Conservation (phyloP, 2,329 filamentous ascomycete species). For the Verticillium tricorpus region DNA sequence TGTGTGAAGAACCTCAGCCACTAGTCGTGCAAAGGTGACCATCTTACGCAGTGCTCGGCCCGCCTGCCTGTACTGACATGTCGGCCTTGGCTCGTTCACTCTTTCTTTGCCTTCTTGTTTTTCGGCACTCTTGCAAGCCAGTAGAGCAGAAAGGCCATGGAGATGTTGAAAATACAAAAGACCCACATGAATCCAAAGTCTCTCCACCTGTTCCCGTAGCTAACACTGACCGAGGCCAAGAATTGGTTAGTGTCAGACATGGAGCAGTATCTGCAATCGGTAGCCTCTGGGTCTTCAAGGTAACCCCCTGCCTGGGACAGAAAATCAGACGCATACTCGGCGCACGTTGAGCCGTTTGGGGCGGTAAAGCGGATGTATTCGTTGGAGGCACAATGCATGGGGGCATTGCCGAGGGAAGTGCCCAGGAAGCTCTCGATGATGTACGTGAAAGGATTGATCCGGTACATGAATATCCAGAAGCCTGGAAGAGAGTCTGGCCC, state of each 20-base stretch:
- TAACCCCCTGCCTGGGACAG: conserved; percentile 41
- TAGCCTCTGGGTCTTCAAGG: conserved; percentile 35
- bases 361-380: conserved; percentile 63
- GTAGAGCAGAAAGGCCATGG: conserved; percentile 42
- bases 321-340: conserved; percentile 47
- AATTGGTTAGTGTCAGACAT: conserved; percentile 11
- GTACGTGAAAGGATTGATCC: conserved; percentile 65
- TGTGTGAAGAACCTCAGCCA: no score
- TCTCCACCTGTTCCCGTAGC: conserved; percentile 48
- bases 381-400: conserved; percentile 56
- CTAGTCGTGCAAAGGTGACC: no score
- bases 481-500: conserved; percentile 37
- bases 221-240: conserved; percentile 26
- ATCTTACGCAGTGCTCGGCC: no score
- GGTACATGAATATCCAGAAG: conserved; percentile 55
- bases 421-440: conserved; percentile 62
- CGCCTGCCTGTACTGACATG: no score
- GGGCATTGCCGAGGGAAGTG: conserved; percentile 56
- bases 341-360: conserved; percentile 47
- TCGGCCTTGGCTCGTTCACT: background rate
- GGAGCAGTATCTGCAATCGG: conserved; percentile 3
- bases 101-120: conserved; percentile 3
- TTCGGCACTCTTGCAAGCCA: conserved; percentile 31
- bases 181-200: conserved; percentile 47
- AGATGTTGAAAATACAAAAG: conserved; percentile 48